Percentiles rank a stretch among this genome's conserved stretches.
Conservation (phyloP, 768 basidiomycete species). For the Cystofilobasidium macerans region DNA sequence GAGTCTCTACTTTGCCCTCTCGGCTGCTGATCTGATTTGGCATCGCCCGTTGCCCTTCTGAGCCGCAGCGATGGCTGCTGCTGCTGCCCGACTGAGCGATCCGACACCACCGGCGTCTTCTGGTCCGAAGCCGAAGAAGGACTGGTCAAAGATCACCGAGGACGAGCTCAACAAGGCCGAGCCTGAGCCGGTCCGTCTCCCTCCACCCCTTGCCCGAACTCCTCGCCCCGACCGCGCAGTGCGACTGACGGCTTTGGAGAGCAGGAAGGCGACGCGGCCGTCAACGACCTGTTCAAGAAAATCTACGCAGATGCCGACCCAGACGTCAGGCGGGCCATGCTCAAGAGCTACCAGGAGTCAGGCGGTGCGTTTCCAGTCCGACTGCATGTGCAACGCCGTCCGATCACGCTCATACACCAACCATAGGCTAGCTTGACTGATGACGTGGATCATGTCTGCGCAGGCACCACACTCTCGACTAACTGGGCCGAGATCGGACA, state of each 20-base stretch:
- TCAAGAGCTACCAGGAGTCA: slow-evolving; percentile 90
- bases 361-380: slow-evolving; percentile 57
- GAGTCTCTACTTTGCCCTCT: slow-evolving; percentile 4
- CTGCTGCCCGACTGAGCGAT: slow-evolving; percentile 27
- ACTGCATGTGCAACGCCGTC: too few species aligned
- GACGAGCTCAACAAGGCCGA: slow-evolving; percentile 56
- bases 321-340: slow-evolving; percentile 85
- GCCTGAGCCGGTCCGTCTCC: slow-evolving; percentile 47
- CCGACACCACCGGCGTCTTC: slow-evolving; percentile 38
- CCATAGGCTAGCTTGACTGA: background rate
- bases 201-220: slow-evolving; percentile 27
- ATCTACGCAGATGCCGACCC: slow-evolving; percentile 83
- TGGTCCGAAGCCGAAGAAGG: slow-evolving; percentile 48
- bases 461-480: slow-evolving; percentile 71
- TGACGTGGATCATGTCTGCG: background rate
- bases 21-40: slow-evolving; percentile 24
- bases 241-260: background rate
- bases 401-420: background rate
- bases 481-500: slow-evolving; percentile 86
- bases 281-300: slow-evolving; percentile 39
- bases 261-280: slow-evolving; percentile 9
- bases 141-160: slow-evolving; percentile 75
- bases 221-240: background rate
- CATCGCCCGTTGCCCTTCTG: slow-evolving; percentile 29
- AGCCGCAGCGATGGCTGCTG: slow-evolving; percentile 35